A percentile compares a stretch with the other conserved stretches of the same genome.
phyloP scores from a whole-genome alignment of 2,329 filamentous ascomycete species.

The Chaetomium sp. region DNA sequence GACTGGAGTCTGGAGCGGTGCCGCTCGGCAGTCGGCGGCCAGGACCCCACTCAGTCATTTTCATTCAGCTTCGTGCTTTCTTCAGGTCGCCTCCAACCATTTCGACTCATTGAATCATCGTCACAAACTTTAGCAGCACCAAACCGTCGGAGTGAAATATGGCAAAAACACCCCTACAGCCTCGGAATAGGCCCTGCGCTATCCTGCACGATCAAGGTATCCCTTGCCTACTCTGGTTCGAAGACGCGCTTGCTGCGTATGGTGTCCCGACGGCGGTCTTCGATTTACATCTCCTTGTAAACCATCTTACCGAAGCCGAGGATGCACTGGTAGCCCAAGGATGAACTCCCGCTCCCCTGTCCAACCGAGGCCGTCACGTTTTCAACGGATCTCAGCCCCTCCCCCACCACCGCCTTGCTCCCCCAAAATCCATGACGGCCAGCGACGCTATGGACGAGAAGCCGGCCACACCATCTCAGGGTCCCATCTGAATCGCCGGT shows the following conservation, averaged over 20 bases:
- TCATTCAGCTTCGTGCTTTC: not conserved
- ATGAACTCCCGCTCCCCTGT: constrained; percentile 21
- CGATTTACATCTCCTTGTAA: constrained; percentile 33
- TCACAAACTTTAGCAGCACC: not conserved
- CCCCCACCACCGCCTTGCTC: constrained; percentile 7
- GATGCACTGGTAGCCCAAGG: constrained; percentile 24
- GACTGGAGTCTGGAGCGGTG: no score
- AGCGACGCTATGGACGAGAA: not conserved
- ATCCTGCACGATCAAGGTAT: constrained; percentile 12
- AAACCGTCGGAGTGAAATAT: not conserved
- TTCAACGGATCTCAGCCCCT: not conserved
- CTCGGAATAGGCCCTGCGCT: constrained; percentile 11
- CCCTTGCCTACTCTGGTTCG: constrained; percentile 31
- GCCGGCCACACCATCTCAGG: not conserved
- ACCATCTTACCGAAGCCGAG: constrained; percentile 30
- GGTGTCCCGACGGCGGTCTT: constrained; percentile 36
- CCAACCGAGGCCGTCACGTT: constrained; percentile 1
- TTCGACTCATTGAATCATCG: no score
- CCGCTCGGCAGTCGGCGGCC: no score
- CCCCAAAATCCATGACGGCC: not conserved
- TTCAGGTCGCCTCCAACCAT: no score
- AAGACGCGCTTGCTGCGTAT: constrained; percentile 34
- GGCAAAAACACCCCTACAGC: not conserved
- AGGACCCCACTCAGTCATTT: no score
- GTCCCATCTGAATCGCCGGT: constrained; percentile 4